Percentiles rank a stretch among this genome's conserved stretches.
These are phyloP conservation scores for Pleomassaria siparia DNA, from an alignment of 2,329 filamentous ascomycete species.

Conservation along the genomic window DNA sequence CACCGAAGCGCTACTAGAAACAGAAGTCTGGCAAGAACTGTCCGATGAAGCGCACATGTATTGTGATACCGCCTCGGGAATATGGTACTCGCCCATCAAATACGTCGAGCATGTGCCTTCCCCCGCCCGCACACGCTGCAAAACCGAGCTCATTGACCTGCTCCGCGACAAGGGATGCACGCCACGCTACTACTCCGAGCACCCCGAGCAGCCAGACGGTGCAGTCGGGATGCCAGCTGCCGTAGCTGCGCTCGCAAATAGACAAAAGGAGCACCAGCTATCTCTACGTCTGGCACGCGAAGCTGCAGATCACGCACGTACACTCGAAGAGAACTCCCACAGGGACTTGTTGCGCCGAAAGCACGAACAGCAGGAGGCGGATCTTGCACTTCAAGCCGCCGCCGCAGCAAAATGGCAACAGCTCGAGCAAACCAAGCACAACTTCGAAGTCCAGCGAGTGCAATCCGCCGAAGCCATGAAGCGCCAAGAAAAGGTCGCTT, in stretches of 20 bases:
- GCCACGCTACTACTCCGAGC: slow-evolving; percentile 37
- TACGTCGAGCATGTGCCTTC: slow-evolving; percentile 51
- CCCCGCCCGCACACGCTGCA: slow-evolving; percentile 19
- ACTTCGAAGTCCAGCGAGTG: slow-evolving; percentile 33
- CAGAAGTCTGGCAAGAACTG: slow-evolving; percentile 65
- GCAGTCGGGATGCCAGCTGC: slow-evolving; percentile 34
- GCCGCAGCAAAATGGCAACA: slow-evolving; percentile 21
- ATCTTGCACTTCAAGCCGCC: slow-evolving; percentile 21
- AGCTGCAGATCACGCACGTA: slow-evolving; percentile 28
- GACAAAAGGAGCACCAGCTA: slow-evolving; percentile 35
- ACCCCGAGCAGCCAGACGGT: slow-evolving; percentile 41
- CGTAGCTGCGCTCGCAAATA: slow-evolving; percentile 33
- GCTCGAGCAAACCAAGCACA: slow-evolving; percentile 34
- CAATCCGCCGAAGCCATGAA: slow-evolving; percentile 35
- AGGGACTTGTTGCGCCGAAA: slow-evolving; percentile 29
- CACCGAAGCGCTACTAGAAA: slow-evolving; percentile 61
- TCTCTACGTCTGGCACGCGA: slow-evolving; percentile 29
- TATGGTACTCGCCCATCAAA: slow-evolving; percentile 66
- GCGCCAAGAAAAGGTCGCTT: slow-evolving; percentile 30
- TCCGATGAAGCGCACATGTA: slow-evolving; percentile 59
- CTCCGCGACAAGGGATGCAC: slow-evolving; percentile 37
- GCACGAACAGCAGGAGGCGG: slow-evolving; percentile 29
- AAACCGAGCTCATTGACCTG: slow-evolving; percentile 28
- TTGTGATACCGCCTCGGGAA: slow-evolving; percentile 47
- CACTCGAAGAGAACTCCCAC: slow-evolving; percentile 32